phyloP scores from a whole-genome alignment of 31 red algal species.

The Odonthalia washingtoniensis region DNA sequence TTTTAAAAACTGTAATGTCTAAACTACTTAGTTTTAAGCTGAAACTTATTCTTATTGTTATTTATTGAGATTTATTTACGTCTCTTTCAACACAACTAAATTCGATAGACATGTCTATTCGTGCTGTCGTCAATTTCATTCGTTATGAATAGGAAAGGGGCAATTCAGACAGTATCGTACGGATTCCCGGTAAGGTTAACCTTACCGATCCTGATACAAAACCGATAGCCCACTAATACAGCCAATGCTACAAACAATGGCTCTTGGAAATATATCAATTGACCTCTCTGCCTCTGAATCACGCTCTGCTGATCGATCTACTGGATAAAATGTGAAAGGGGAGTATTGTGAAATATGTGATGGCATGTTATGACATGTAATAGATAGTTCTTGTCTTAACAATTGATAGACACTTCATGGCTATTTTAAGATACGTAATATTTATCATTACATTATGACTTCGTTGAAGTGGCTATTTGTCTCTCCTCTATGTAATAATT shows the following conservation, averaged over 20 bases:
- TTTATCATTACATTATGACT: too few species aligned
- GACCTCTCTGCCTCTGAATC: neutral
- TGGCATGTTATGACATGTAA: too few species aligned
- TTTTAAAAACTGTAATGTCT: neutral
- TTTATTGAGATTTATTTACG: conserved; percentile 7
- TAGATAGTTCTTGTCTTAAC: too few species aligned
- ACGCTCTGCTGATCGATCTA: neutral
- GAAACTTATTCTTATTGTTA: neutral
- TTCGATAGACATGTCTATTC: neutral
- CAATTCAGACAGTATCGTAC: conserved; percentile 3
- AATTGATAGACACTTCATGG: too few species aligned
- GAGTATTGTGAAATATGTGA: neutral
- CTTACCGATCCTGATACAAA: conserved; percentile 27
- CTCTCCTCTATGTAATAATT: too few species aligned
- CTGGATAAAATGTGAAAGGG: neutral
- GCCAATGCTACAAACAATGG: neutral
- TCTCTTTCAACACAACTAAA: conserved; percentile 13
- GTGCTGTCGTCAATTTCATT: conserved; percentile 17
- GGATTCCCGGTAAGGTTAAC: conserved; percentile 42
- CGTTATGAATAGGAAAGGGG: conserved; percentile 32
- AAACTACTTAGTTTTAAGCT: neutral
- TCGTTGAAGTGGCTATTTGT: too few species aligned
- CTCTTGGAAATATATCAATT: neutral
- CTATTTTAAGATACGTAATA: too few species aligned
- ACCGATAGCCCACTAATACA: neutral